Conservation (phyloP, 345 rosid species). For the Fremontodendron californicum region DNA sequence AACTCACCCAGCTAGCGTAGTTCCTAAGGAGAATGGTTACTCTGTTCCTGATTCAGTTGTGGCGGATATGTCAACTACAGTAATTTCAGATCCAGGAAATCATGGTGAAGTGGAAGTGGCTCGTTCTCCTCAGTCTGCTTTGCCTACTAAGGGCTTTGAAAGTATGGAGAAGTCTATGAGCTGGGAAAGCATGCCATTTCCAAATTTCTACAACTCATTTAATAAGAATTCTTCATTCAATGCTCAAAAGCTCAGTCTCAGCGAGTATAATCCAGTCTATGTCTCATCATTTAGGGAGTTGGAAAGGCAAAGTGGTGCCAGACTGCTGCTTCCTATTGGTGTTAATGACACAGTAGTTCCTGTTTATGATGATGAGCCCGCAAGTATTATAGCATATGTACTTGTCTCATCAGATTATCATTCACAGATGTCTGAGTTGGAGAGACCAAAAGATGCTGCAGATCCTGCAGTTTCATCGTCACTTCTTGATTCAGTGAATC, state of each 20-base stretch:
- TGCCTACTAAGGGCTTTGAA: slow-evolving; percentile 24
- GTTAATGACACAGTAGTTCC: slow-evolving; percentile 64
- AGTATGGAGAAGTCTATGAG: slow-evolving; percentile 23
- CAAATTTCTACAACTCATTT: slow-evolving; percentile 42
- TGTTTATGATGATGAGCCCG: slow-evolving; percentile 90
- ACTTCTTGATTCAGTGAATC: slow-evolving; percentile 53
- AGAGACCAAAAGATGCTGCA: slow-evolving; percentile 48
- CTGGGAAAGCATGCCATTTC: slow-evolving; percentile 36
- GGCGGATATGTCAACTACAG: slow-evolving; percentile 22
- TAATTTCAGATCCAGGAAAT: slow-evolving; percentile 20
- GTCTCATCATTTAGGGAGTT: slow-evolving; percentile 60
- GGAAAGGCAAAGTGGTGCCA: slow-evolving; percentile 69
- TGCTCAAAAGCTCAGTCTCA: slow-evolving; percentile 46
- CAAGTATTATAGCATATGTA: slow-evolving; percentile 85
- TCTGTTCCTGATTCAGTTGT: slow-evolving; percentile 26
- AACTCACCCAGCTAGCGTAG: slow-evolving; percentile 33
- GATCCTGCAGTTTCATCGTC: slow-evolving; percentile 42
- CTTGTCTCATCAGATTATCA: slow-evolving; percentile 66
- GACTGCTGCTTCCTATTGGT: slow-evolving; percentile 73
- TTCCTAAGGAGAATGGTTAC: slow-evolving; percentile 29
- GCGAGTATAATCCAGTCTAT: slow-evolving; percentile 59
- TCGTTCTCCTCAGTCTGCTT: slow-evolving; percentile 18
- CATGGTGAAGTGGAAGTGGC: slow-evolving; percentile 27
- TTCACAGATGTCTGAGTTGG: slow-evolving; percentile 57
- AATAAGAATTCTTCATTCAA: slow-evolving; percentile 35